Evolutionary conservation across 139 green algal genomes (phyloP), one percentile per base, ranked within the genome.

Genomic region (Yamagishiella unicocca): DNA sequence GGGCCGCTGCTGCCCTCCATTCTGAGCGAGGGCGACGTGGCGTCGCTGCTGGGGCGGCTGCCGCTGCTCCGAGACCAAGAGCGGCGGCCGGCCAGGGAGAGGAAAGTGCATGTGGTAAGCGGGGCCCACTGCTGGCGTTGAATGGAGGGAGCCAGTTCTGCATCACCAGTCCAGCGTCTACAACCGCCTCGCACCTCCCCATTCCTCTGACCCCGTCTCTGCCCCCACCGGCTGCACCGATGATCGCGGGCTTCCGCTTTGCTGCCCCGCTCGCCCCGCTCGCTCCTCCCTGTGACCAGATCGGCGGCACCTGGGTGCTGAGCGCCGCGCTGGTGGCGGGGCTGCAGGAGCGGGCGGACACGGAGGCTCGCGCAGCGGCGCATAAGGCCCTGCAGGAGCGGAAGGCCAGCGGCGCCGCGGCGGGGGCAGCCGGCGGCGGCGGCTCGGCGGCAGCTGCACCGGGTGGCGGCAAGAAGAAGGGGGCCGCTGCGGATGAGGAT

Each of bases 321-420:
- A 82, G 76, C 66, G n/a, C 33, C 10, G 62, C 61, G 5, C 61
- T 84, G 50, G n/a, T 90, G n/a, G 50, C 78, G 27, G 64, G 31
- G 45, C 77, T 95, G 17, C 54, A 81, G 66, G 79, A 89, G 43
- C 31, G 83, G 72, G 66, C 90, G 70, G 55, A 87, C 7, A 89
- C 74, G 14, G 83, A 87, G 25, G 94, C 92, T 0, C 90, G 93
- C 21, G 29, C 77, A 19, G 79, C 67, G 66, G 92, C 94, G 6
- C 87, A 92, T n/a, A 82, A 92, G 55, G 92, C 93, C 24, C 85
- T 95, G 31, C 37, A 61, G 62, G 86, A 93, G 74, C 89, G 91
- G 40, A 88, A 83, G 31, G 74, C 68, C 35, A 85, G 79, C 79
- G 79, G 38, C 14, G 62, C 88, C 6, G 74, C 83, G 14, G 43